Conservation (phyloP, 192 early-diverging fungal species). For the Coemansia erecta region DNA sequence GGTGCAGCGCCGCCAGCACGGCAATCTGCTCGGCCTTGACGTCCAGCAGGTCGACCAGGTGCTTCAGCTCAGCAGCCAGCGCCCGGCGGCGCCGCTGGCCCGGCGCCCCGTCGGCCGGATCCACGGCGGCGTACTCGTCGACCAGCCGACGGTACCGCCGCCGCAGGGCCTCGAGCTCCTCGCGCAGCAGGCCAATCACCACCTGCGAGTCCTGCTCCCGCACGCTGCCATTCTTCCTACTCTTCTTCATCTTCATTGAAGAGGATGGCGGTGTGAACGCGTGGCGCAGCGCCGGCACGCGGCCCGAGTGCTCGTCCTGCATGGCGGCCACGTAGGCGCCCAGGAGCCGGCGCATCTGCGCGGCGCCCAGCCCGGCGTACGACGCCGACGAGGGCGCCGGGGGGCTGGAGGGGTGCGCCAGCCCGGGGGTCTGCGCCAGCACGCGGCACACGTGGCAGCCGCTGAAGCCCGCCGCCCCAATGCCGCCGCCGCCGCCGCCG, state of each 20-base stretch:
- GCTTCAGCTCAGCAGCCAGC: constrained; percentile 48
- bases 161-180: constrained; percentile 49
- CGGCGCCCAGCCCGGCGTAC: constrained; percentile 37
- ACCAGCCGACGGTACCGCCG: constrained; percentile 49
- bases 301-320: constrained; percentile 25
- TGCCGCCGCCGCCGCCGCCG: no score
- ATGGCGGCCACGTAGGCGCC: constrained; percentile 48
- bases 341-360: constrained; percentile 42
- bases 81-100: constrained; percentile 29
- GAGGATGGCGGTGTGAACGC: constrained; percentile 48
- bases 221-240: neutral
- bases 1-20: constrained; percentile 35
- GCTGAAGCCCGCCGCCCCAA: no score
- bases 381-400: neutral
- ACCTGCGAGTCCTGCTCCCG: constrained; percentile 4
- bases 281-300: constrained; percentile 6
- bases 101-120: constrained; percentile 14
- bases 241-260: neutral
- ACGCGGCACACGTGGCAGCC: no score
- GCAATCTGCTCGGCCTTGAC: constrained; percentile 55
- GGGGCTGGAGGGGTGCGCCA: no score
- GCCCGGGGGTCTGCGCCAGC: no score
- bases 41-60: constrained; percentile 48
- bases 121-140: constrained; percentile 26
- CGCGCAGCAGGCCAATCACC: constrained; percentile 38